Evolutionary conservation across 257 asterid genomes (phyloP), one percentile per base, ranked within the genome.

Genomic region (Prunella vulgaris): DNA sequence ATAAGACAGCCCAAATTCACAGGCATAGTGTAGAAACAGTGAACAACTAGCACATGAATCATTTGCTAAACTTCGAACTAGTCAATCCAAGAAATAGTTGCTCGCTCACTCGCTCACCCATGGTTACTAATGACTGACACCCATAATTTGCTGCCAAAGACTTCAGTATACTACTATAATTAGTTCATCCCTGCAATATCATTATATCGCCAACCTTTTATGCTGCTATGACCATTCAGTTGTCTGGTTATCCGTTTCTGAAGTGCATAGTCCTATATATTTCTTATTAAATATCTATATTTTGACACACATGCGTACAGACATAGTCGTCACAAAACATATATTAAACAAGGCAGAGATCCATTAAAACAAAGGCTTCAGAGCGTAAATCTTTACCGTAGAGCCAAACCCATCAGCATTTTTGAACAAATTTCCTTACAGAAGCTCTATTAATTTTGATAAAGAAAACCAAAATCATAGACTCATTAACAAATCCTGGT

Each of bases 351-450:
- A 28, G 27, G 17, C 21, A 18, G 38, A 54, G 28, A 57, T 40
- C 42, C 66, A 60, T 20, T 21, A 32, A 60, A 60, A n/a, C 42
- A 71, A 52, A 52, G 42, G 40, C 63, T 60, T 49, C 40, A 60
- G n/a, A 66, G 27, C 22, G 60, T 17, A 48, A 71, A 42, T 17
- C 20, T 8, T 62, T 53, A 20, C 18, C 10, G 48, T 60, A 32
- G 46, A 60, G 40, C 48, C 28, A 60, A 33, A 58, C 32, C 46
- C 15, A 58, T 40, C 46, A 35, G 52, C 71, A 52, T 17, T 52
- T 10, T 17, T 72, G 18, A 72, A 27, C 66, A 64, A 68, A 37
- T 24, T 62, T 72, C 51, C 71, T 63, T 15, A 27, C 17, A 60
- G 9, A 44, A 71, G 54, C 62, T 71, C 57, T n/a, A 15, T 32